These are phyloP conservation scores for Paecilomyces fulvus DNA, from an alignment of 2,329 filamentous ascomycete species.

Conservation along the genomic window DNA sequence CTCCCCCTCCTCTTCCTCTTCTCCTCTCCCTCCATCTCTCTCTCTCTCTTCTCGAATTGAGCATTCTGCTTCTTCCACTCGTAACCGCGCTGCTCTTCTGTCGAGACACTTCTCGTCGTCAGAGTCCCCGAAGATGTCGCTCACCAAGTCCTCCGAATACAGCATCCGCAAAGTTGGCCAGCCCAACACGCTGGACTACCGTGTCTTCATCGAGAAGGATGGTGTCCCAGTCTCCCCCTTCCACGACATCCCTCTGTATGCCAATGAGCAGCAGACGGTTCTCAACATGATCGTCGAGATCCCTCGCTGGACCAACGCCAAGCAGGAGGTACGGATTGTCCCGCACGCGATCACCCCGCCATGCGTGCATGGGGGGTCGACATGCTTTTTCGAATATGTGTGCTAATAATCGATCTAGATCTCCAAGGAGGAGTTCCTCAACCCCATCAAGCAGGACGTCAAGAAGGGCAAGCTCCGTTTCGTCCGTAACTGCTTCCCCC, in stretches of 20 bases:
- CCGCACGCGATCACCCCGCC: background rate
- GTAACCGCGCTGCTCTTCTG: slow-evolving; percentile 35
- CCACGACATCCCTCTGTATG: slow-evolving; percentile 97
- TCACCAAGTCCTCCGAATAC: slow-evolving; percentile 39
- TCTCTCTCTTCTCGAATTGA: slow-evolving; percentile 10
- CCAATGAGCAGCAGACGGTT: slow-evolving; percentile 90
- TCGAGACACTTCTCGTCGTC: slow-evolving; percentile 41
- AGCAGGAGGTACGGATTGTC: slow-evolving; percentile 72
- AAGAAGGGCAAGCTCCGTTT: slow-evolving; percentile 99
- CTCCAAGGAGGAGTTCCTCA: slow-evolving; percentile 96
- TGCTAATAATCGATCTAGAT: slow-evolving; percentile 52
- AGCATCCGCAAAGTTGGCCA: slow-evolving; percentile 77
- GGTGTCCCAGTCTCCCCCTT: slow-evolving; percentile 88
- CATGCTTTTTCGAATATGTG: background rate
- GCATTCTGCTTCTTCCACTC: slow-evolving; percentile 13
- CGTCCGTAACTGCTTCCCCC: slow-evolving; percentile 99
- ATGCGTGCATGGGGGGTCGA: background rate
- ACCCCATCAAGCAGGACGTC: slow-evolving; percentile 98
- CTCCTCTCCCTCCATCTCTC: slow-evolving; percentile 12
- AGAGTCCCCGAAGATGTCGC: slow-evolving; percentile 23
- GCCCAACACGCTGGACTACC: slow-evolving; percentile 91
- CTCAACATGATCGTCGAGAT: slow-evolving; percentile 99
- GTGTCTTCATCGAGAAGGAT: slow-evolving; percentile 97
- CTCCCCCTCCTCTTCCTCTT: slow-evolving; percentile 16
- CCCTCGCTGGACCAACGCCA: slow-evolving; percentile 98